Evolutionary conservation across 2,329 filamentous ascomycete species (phyloP).

Genomic region (Graphilbum sp.): DNA sequence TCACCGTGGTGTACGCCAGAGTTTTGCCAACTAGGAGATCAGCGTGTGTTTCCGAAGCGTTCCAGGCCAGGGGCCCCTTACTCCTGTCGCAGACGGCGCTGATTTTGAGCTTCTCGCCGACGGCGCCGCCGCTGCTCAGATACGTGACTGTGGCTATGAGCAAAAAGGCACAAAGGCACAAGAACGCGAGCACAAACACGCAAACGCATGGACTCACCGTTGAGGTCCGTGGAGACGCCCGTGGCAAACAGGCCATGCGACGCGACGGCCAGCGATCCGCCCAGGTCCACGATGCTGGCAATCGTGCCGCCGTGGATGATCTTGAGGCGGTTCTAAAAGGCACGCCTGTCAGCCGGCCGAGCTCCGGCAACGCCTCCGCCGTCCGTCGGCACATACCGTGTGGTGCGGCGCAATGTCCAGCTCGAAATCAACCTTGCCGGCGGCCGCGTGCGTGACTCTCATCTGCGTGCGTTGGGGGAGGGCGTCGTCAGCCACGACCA

Average conservation of each 20-base stretch:
- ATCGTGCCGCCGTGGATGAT: slow-evolving; percentile 68
- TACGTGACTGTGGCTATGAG: slow-evolving; percentile 36
- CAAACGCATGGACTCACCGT: slow-evolving; percentile 23
- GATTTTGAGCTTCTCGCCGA: slow-evolving; percentile 38
- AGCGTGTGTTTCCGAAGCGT: neutral
- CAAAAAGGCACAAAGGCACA: too few species aligned
- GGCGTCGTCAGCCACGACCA: neutral
- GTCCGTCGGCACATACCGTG: too few species aligned
- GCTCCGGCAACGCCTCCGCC: too few species aligned
- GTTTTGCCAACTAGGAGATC: slow-evolving; percentile 39
- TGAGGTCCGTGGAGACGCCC: slow-evolving; percentile 49
- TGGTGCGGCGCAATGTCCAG: slow-evolving; percentile 59
- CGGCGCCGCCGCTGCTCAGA: slow-evolving; percentile 37
- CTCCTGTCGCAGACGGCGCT: slow-evolving; percentile 46
- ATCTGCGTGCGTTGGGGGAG: slow-evolving; percentile 37
- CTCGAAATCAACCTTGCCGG: slow-evolving; percentile 60
- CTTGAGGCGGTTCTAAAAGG: slow-evolving; percentile 61
- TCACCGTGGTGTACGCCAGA: slow-evolving; percentile 42
- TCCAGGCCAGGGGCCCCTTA: slow-evolving; percentile 13
- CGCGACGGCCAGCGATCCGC: slow-evolving; percentile 48
- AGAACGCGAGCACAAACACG: too few species aligned
- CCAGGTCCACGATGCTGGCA: slow-evolving; percentile 55
- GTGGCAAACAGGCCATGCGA: slow-evolving; percentile 47
- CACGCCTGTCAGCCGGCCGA: too few species aligned
- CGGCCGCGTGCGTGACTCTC: slow-evolving; percentile 44